These are phyloP conservation scores for Boletellus ananas DNA, from an alignment of 768 basidiomycete species.

Conservation along the genomic window DNA sequence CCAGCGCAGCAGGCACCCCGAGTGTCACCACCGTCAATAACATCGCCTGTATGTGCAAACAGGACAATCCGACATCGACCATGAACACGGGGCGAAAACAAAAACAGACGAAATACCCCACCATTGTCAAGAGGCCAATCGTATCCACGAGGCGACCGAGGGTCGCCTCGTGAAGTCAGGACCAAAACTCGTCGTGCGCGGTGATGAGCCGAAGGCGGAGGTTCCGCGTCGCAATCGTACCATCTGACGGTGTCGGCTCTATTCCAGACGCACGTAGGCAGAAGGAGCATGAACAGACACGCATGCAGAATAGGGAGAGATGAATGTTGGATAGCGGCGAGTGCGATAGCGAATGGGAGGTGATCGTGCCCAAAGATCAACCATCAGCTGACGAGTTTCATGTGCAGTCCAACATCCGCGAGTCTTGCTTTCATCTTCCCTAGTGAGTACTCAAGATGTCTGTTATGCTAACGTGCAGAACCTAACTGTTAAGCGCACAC, in stretches of 20 bases:
- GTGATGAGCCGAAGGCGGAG: conserved; percentile 24
- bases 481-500: too few relatives aligned
- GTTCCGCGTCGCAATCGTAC: conserved; percentile 19
- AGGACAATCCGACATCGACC: neutral
- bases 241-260: conserved; percentile 29
- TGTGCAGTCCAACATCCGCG: too few relatives aligned
- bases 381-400: too few relatives aligned
- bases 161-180: conserved; percentile 20
- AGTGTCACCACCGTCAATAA: conserved; percentile 16
- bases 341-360: too few relatives aligned
- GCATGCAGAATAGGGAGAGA: neutral
- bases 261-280: neutral
- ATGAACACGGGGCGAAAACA: too few relatives aligned
- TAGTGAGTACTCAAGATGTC: too few relatives aligned
- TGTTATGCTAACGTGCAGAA: too few relatives aligned
- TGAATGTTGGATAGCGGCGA: too few relatives aligned
- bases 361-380: too few relatives aligned
- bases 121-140: conserved; percentile 18
- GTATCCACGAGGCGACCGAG: conserved; percentile 23
- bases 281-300: too few relatives aligned
- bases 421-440: too few relatives aligned
- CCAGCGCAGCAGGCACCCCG: conserved; percentile 16
- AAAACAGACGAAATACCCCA: neutral
- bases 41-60: conserved; percentile 15
- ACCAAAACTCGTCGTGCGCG: conserved; percentile 13